Conservation (phyloP, 1,284 basidiomycete species). For the Porodaedalea pini region DNA sequence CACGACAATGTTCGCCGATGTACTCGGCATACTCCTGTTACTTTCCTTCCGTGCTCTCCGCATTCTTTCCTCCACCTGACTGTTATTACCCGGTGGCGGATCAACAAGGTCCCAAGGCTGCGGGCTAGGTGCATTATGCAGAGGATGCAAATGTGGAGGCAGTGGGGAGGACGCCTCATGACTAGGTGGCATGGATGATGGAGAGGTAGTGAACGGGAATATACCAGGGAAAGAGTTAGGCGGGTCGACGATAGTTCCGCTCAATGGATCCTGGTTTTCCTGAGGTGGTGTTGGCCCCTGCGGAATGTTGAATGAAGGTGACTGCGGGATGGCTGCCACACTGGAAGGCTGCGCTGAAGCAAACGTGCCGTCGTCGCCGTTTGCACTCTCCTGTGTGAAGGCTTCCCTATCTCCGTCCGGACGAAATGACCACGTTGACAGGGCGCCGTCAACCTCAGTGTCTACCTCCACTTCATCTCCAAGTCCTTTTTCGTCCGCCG, state of each 20-base stretch:
- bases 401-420: background rate
- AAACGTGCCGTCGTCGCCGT: background rate
- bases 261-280: background rate
- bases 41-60: conserved; percentile 10
- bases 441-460: conserved; percentile 2
- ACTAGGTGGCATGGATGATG: background rate
- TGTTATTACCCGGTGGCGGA: conserved; percentile 12
- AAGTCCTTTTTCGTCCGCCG: background rate
- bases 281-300: background rate
- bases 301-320: background rate
- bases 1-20: conserved; percentile 2
- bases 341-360: conserved; percentile 3
- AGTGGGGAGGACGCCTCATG: background rate
- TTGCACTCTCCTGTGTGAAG: background rate
- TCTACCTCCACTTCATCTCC: background rate
- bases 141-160: conserved; percentile 6
- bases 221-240: background rate
- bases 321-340: background rate
- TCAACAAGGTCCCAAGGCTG: conserved; percentile 19
- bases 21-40: background rate
- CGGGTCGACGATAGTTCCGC: background rate
- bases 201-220: background rate
- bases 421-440: conserved; percentile 8
- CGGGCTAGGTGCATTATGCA: conserved; percentile 5
- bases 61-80: conserved; percentile 6